A percentile compares a stretch with the other conserved stretches of the same genome.
phyloP scores from a whole-genome alignment of 352 stramenopile genomes.

The Globisporangium paroecandrum region DNA sequence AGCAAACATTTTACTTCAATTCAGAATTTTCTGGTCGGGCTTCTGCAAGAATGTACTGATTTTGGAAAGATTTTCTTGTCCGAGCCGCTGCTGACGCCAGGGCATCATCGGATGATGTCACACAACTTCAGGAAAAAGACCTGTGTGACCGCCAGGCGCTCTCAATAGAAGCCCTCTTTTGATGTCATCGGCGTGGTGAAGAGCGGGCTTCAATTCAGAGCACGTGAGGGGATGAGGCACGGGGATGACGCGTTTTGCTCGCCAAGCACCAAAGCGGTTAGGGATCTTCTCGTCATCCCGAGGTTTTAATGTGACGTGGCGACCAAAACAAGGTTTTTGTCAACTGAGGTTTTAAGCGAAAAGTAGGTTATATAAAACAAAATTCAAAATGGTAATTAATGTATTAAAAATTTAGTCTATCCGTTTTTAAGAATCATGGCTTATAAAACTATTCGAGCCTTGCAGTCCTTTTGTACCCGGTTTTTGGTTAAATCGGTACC shows the following conservation, averaged over 20 bases:
- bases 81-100: background rate
- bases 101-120: constrained; percentile 35
- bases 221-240: background rate
- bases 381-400: no score
- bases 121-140: constrained; percentile 1
- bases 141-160: background rate
- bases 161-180: constrained; percentile 13
- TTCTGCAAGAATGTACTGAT: background rate
- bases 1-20: background rate
- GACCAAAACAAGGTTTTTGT: no score
- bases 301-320: constrained; percentile 14
- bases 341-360: no score
- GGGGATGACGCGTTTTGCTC: background rate
- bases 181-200: constrained; percentile 9
- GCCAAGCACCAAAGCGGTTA: constrained; percentile 9
- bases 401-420: no score
- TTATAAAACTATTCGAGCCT: no score
- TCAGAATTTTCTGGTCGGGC: background rate
- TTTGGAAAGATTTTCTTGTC: background rate
- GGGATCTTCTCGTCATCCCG: background rate
- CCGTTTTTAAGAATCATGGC: no score
- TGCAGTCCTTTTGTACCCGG: no score
- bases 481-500: no score
- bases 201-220: background rate
- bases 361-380: no score